A percentile compares a stretch with the other conserved stretches of the same genome.
phyloP scores from a whole-genome alignment of 352 stramenopile species.

The Pythium myriotylum region DNA sequence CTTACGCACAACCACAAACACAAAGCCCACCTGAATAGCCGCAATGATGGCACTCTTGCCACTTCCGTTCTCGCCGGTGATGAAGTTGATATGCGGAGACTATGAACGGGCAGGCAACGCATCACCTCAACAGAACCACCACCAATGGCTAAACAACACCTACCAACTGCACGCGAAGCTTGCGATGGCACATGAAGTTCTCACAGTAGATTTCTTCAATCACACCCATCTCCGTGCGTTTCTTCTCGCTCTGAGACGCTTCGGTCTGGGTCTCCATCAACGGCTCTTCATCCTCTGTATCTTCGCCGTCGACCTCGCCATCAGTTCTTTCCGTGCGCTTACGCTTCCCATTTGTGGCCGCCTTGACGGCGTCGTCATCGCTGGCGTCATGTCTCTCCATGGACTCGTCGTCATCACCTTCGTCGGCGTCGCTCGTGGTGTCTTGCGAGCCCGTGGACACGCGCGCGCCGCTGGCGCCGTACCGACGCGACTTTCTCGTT shows the following conservation, averaged over 20 bases:
- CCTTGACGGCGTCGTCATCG: background rate
- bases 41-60: constrained; percentile 98
- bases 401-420: constrained; percentile 19
- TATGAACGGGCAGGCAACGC: constrained; percentile 15
- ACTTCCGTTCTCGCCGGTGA: constrained; percentile 93
- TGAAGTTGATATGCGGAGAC: constrained; percentile 84
- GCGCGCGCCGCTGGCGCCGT: background rate
- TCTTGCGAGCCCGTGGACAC: constrained; percentile 28
- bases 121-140: background rate
- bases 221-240: constrained; percentile 89
- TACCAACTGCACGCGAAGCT: constrained; percentile 86
- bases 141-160: constrained; percentile 2
- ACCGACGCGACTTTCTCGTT: background rate
- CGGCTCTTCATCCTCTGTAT: constrained; percentile 23
- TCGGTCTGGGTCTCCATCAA: constrained; percentile 9
- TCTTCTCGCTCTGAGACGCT: constrained; percentile 27
- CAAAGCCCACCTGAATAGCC: constrained; percentile 90
- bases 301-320: constrained; percentile 4
- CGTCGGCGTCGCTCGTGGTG: constrained; percentile 24
- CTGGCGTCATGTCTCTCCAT: background rate
- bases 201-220: constrained; percentile 96
- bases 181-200: constrained; percentile 99
- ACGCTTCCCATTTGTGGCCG: background rate
- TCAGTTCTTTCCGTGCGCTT: constrained; percentile 34
- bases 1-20: background rate